Base-by-base conservation (phyloP, 2,329 filamentous ascomycete species). In the Teratosphaeria zuluensis region DNA sequence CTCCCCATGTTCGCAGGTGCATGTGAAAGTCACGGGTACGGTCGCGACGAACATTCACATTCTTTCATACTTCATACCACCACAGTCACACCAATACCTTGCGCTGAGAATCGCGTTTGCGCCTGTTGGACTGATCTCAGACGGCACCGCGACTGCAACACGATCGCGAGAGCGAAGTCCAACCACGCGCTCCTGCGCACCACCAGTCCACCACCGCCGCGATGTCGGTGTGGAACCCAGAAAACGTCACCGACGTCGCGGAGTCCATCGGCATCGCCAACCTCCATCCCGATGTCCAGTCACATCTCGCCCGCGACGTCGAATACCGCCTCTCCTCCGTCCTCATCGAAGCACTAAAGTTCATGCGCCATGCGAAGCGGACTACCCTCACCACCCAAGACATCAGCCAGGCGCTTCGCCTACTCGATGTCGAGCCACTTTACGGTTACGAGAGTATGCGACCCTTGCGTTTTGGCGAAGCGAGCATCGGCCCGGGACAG, bases 371-470 rank as follows among this genome's bases (percentile, higher is more conserved):
- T 68, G 85, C 87, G 24, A 89, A 89, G 73, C 86, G 94, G 62
- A 96, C 91, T 1, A 87, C 89, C 0, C 79, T 99, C 64, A 91
- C 87, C 21, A 95, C 94, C 55, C 88, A 92, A 69, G 94, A 99
- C 74, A 84, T 96, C 58, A 86, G 90, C 53, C 86, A 92, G 65
- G 94, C 94, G 3, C 78, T 99, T 63, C 85, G 85, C 62, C 85
- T 92, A 11, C 80, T 99, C 55, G 91, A 97, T 68, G 89, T 96
- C 28, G 94, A 99, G 74, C 94, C 94, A 1, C 82, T 97, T 1
- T 96, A 96, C 70, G 94, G 94, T 21, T 99, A 99, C 76, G 92
- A 97, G 71, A 92, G 91, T 35, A 94, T 90, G 51, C 81, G 92
- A 56, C 90, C 92, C 30, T 77, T 99, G 67, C 84, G 89, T 57